Evolutionary conservation across 192 early-diverging fungal species (phyloP), one percentile per base, ranked within the genome.

Genomic region (Coemansia sp.): DNA sequence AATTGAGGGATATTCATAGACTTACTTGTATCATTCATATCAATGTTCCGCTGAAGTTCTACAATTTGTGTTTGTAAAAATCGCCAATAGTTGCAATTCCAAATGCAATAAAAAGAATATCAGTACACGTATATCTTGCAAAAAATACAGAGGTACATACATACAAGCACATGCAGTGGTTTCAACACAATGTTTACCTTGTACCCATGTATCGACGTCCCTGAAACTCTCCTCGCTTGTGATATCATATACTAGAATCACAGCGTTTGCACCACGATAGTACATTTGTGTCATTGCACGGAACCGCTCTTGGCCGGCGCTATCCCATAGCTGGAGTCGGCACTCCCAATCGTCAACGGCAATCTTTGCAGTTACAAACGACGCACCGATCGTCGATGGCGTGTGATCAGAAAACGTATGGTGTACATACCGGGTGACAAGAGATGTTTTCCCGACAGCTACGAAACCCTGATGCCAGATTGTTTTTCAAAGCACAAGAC

Each of bases 361-460:
- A 82, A 89, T 76, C 74, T 90, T 91, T 63, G 88, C 88, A 7
- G 88, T 87, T 73, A 89, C 86, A 76, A 91, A 91, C 34, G 87
- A 89, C 21, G 90, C 90, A 40, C 90, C 90, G 58, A 91, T 89
- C 48, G 90, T 91, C 26, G 90, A 89, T 28, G 90, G 86, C 39
- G 86, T 87, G 64, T 88, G 87, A 58, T 87, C 86, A 13, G 90
- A 85, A 67, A 91, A 91, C n/a, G 90, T 89, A 57, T 87, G 88
- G 63, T 86, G 82, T 35, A 91, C 85, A 68, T 89, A 91, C 28
- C 90, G 83, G 4, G 88, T 88, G 9, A 91, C 90, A 28, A 91
- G 83, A 48, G 90, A 91, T n/a, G 90, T 91, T 66, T 91, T 91
- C 53, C 90, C 90, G 62, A 91, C 90, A 51, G 88, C 90, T 89